A percentile compares a stretch with the other conserved stretches of the same genome.
Evolutionary conservation across 208 protist genomes (phyloP).

Genomic region (Leishmania gerbilli): DNA sequence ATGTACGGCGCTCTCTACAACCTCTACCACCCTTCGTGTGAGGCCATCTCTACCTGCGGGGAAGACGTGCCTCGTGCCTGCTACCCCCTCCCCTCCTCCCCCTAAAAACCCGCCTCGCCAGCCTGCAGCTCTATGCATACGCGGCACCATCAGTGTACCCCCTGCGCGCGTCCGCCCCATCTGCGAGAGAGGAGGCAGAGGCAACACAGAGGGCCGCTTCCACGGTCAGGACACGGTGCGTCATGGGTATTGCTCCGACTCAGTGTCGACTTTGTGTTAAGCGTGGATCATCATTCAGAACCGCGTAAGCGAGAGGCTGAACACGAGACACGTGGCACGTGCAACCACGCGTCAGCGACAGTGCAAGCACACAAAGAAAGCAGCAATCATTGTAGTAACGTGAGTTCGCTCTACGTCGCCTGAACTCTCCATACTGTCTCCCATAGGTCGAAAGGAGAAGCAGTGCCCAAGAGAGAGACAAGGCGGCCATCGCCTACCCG

Average conservation of each 20-base stretch:
- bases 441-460: background rate
- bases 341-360: background rate
- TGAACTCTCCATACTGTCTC: background rate
- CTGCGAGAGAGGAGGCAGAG: background rate
- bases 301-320: background rate
- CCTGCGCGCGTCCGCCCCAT: background rate
- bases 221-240: constrained; percentile 38
- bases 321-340: background rate
- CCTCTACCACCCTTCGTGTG: background rate
- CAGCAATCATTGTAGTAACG: background rate
- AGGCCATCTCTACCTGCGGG: background rate
- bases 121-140: background rate
- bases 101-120: background rate
- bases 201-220: constrained; percentile 15
- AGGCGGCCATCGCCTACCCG: background rate
- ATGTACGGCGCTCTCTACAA: background rate
- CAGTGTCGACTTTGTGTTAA: constrained; percentile 48
- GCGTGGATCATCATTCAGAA: constrained; percentile 32
- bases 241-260: constrained; percentile 36
- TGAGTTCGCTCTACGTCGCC: background rate
- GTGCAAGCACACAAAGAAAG: background rate
- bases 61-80: background rate
- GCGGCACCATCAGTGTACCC: background rate
- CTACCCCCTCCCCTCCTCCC: background rate
- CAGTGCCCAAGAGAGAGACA: background rate